A percentile compares a stretch with the other conserved stretches of the same genome.
Evolutionary conservation across 108 stramenopile species (phyloP).

Genomic region (Fragilaria crotonensis): DNA sequence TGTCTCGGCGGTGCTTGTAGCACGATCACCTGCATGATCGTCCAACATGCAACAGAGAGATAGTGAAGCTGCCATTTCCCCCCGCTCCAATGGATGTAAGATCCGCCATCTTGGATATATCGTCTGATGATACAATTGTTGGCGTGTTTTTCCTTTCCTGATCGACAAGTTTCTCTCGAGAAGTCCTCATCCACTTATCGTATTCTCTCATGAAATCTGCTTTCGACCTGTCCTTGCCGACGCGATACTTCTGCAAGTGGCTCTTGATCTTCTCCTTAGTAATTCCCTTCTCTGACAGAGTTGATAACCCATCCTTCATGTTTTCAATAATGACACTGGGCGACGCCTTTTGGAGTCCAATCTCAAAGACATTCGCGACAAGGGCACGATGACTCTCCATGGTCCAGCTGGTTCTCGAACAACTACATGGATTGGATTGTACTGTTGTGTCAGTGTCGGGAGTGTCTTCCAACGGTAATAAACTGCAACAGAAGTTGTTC

Average conservation of each 20-base stretch:
- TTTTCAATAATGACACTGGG: constrained; percentile 43
- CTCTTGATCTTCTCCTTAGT: constrained; percentile 17
- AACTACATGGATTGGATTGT: too few relatives aligned
- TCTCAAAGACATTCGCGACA: constrained; percentile 34
- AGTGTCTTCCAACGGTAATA: too few relatives aligned
- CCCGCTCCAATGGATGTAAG: not conserved
- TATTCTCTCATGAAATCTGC: constrained; percentile 39
- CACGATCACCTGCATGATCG: not conserved
- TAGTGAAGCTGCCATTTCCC: not conserved
- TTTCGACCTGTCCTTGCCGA: constrained; percentile 25
- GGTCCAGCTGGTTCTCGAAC: constrained; percentile 14
- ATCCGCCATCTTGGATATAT: too few relatives aligned
- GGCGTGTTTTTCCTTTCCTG: constrained; percentile 6
- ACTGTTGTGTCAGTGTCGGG: too few relatives aligned
- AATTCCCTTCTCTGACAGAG: too few relatives aligned
- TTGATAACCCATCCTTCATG: constrained; percentile 10
- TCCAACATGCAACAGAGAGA: not conserved
- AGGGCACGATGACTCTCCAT: constrained; percentile 32
- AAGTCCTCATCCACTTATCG: constrained; percentile 11
- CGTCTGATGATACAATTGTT: not conserved
- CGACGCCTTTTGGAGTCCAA: constrained; percentile 36
- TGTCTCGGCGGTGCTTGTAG: too few relatives aligned
- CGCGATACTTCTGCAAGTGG: constrained; percentile 27
- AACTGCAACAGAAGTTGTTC: too few relatives aligned
- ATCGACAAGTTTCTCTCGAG: constrained; percentile 34